A percentile compares a stretch with the other conserved stretches of the same genome.
Evolutionary conservation across 495 filamentous ascomycete species (phyloP).

Genomic region (Penicillium fimorum): DNA sequence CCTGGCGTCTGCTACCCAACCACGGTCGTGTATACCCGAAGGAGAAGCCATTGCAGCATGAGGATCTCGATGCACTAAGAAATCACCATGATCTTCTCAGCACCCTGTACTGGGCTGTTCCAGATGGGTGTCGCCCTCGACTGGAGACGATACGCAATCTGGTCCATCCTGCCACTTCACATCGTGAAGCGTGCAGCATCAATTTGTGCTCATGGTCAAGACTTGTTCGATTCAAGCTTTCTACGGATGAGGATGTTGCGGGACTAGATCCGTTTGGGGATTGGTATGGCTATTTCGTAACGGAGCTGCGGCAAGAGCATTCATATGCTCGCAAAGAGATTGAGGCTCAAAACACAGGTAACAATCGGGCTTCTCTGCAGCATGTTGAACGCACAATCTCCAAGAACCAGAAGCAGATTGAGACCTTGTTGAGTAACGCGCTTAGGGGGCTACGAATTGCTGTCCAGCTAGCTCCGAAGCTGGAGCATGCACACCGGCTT

Average conservation of each 20-base stretch:
- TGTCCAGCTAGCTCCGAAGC: slow-evolving; percentile 38
- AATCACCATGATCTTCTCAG: slow-evolving; percentile 94
- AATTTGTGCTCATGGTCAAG: slow-evolving; percentile 79
- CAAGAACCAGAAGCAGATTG: slow-evolving; percentile 62
- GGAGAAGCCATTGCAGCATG: slow-evolving; percentile 68
- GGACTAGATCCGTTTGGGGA: slow-evolving; percentile 58
- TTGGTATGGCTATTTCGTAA: slow-evolving; percentile 67
- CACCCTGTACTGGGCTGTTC: slow-evolving; percentile 83
- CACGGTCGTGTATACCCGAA: slow-evolving; percentile 85
- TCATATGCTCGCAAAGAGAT: slow-evolving; percentile 57
- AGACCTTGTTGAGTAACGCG: slow-evolving; percentile 54
- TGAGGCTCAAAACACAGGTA: slow-evolving; percentile 52
- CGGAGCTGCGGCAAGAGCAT: slow-evolving; percentile 58
- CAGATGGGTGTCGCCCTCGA: slow-evolving; percentile 65
- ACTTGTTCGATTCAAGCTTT: slow-evolving; percentile 72
- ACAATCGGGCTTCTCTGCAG: slow-evolving; percentile 44
- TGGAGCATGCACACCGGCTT: slow-evolving; percentile 38
- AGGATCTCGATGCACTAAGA: slow-evolving; percentile 78
- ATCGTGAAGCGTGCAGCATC: slow-evolving; percentile 81
- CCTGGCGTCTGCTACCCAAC: slow-evolving; percentile 81
- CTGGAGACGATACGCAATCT: slow-evolving; percentile 71
- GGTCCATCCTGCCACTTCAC: slow-evolving; percentile 74
- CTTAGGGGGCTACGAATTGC: slow-evolving; percentile 51
- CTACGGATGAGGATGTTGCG: slow-evolving; percentile 50
- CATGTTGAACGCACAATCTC: slow-evolving; percentile 55